Evolutionary conservation across 2,329 filamentous ascomycete species (phyloP), one percentile per base, ranked within the genome.

Genomic region (Dactylella cylindrospora): DNA sequence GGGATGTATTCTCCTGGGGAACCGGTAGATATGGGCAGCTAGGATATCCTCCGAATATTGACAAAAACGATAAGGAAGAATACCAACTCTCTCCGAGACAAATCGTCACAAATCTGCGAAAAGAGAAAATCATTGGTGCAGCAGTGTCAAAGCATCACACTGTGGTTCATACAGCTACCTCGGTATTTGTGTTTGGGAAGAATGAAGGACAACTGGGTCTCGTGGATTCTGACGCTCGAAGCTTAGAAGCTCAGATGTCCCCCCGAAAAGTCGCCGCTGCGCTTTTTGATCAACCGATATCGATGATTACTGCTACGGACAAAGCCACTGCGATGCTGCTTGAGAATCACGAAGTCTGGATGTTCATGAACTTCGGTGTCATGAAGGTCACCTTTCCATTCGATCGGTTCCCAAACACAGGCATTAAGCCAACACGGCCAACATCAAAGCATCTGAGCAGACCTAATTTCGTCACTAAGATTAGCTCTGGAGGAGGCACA

Each of bases 1-100:
- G 93, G n/a, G 88, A 94, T 67, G 81, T 95, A 4, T 95, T 88
- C 77, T 93, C 89, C 1, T 98, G 93, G 93, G 93, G 93, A 5
- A 87, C 85, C 66, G 97, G 96, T 69, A 83, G 80, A 5, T 84
- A 82, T 70, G 89, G 85, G 1, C 91, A 97, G 71, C 78, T 98
- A 10, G 93, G 93, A 3, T 97, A 95, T 71, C 76, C 80, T 13
- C 12, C 88, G 90, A 64, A 46, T 78, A 12, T 80, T 84, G 1
- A 73, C 76, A 6, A 79, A 82, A 66, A 80, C 47, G 88, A 95
- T 45, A 87, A 96, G 68, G 87, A 93, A 59, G 86, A 90, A 0
- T 85, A 93, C 67, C 91, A 90, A 67, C 79, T 82, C 3, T 79
- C 82, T 0, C 93, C 93, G 0, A 83, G 89, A 13, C 93, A 96